Evolutionary conservation across 2,329 filamentous ascomycete species (phyloP), one percentile per base, ranked within the genome.

Genomic region (Clarireedia paspali): DNA sequence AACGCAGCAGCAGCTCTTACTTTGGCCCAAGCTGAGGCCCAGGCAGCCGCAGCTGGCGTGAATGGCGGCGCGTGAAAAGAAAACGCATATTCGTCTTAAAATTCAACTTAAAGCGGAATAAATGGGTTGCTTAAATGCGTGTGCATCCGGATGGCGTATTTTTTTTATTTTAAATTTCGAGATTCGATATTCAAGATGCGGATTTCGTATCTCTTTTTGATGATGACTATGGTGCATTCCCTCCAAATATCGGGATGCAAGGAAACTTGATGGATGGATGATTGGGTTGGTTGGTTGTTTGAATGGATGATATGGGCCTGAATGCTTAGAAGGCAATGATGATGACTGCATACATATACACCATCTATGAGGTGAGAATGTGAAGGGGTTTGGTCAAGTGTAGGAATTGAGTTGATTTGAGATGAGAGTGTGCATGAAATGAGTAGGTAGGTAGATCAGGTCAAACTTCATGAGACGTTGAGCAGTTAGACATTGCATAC

Each of bases 11-110:
- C 59, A 34, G 57, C 58, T 40, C 57, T 62, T 30, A 57, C 60
- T 48, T 59, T 60, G 10, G 62, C 60, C 39, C 53, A 57, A n/a
- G 56, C 58, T 34, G 57, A 57, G 27, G 59, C 44, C n/a, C 58
- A 61, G 39, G 6, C 34, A 5, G 38, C 14, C 17, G 59, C 59
- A 20, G 56, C 59, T 6, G 54, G 57, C 15, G 52, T 57, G 9
- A 68, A 68, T 44, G 65, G 65, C 24, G 62, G 61, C 39, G 61
- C 61, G 38, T 67, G 62, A 66, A 57, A 42, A 49, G 27, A 48
- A 57, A 42, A 49, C 20, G 38, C 40, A 50, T 9, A 50, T 55
- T 55, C 47, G 44, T 53, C 51, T 6, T 50, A 14, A 44, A 36
- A 14, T 40, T 50, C 53, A 47, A 50, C 23, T 36, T 55, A 56